Conservation (phyloP, 129 eudicot genomes). For the Lactuca saligna region DNA sequence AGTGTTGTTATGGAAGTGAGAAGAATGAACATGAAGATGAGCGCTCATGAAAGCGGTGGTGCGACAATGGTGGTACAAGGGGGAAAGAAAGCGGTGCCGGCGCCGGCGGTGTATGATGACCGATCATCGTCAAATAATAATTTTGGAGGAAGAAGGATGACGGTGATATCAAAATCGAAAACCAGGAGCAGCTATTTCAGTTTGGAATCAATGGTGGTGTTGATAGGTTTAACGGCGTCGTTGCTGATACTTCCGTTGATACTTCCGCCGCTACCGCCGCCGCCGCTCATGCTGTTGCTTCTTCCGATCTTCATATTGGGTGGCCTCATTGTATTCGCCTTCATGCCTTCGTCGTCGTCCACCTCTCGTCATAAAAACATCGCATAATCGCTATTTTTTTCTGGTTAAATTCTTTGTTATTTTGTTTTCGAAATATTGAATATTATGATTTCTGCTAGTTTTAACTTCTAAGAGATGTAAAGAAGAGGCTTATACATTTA, state of each 20-base stretch:
- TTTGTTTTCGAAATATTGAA: conserved; percentile 4
- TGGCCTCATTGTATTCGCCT: conserved; percentile 54
- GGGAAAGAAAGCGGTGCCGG: conserved; percentile 7
- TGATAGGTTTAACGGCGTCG: conserved; percentile 53
- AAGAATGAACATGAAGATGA: conserved; percentile 43
- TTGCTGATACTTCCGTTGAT: conserved; percentile 61
- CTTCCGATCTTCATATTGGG: conserved; percentile 60
- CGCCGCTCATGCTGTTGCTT: conserved; percentile 61
- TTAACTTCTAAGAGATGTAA: conserved; percentile 29
- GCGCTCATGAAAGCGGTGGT: conserved; percentile 5
- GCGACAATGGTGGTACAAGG: conserved; percentile 10
- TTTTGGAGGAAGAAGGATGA: conserved; percentile 2
- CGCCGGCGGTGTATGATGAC: not conserved
- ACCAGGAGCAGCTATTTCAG: conserved; percentile 47
- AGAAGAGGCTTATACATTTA: conserved; percentile 25
- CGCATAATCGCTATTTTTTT: conserved; percentile 2
- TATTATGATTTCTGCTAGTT: conserved; percentile 16
- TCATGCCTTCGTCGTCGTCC: conserved; percentile 39
- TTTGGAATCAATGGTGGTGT: conserved; percentile 54
- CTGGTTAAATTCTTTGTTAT: conserved; percentile 12
- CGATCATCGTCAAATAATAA: conserved; percentile 13
- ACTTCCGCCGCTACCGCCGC: conserved; percentile 77
- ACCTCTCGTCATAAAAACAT: conserved; percentile 24
- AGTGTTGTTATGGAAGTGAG: conserved; percentile 24
- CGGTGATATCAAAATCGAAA: conserved; percentile 21